These are phyloP conservation scores for Cephalotrichum gorgonifer DNA, from an alignment of 2,329 filamentous ascomycete genomes.

Conservation along the genomic window DNA sequence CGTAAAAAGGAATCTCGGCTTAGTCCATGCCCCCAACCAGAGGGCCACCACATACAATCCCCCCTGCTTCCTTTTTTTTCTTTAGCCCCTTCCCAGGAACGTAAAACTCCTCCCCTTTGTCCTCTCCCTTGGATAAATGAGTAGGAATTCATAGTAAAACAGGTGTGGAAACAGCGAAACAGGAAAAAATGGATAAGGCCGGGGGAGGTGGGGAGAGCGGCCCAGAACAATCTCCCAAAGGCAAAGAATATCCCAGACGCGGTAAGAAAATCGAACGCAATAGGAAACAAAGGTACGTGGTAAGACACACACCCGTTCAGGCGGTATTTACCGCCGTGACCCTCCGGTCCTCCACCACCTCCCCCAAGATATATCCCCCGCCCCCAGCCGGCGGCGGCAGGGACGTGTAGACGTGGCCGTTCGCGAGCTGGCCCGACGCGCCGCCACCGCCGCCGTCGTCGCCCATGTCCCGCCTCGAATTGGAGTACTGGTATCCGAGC, in stretches of 20 bases:
- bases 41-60: neutral
- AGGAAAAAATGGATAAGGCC: neutral
- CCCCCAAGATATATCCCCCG: neutral
- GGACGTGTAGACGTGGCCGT: conserved; percentile 3
- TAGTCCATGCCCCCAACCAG: no score
- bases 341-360: neutral
- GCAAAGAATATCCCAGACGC: neutral
- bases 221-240: neutral
- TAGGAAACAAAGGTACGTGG: no score
- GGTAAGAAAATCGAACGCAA: no score
- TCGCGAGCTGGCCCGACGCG: neutral
- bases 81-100: neutral
- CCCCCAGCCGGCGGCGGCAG: neutral
- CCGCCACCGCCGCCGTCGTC: neutral
- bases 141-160: no score
- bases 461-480: neutral
- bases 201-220: neutral
- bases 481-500: conserved; percentile 10
- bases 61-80: neutral
- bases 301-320: neutral
- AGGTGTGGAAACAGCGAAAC: neutral
- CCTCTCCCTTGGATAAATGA: no score
- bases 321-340: neutral
- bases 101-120: no score
- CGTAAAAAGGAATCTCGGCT: no score